A percentile compares a stretch with the other conserved stretches of the same genome.
These are phyloP conservation scores for Jackrogersella multiformis DNA, from an alignment of 495 filamentous ascomycete genomes.

Conservation along the genomic window DNA sequence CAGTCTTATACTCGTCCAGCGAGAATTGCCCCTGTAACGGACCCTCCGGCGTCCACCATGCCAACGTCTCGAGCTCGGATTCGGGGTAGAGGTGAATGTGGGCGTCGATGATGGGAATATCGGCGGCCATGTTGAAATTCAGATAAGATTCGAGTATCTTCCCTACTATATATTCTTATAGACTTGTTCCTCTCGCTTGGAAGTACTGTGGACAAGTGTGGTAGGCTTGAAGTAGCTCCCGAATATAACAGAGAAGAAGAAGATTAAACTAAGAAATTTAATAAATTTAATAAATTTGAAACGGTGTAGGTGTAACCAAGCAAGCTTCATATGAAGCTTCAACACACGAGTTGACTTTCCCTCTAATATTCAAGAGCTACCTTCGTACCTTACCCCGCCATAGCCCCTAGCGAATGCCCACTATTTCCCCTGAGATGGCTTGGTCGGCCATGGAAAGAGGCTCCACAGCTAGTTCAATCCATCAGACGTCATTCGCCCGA, in stretches of 20 bases:
- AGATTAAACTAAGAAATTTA: not conserved
- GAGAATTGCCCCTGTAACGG: constrained; percentile 70
- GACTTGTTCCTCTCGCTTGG: not conserved
- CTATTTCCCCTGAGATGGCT: constrained; percentile 39
- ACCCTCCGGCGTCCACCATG: constrained; percentile 68
- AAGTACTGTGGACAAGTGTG: not conserved
- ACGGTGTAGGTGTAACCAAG: constrained; percentile 22
- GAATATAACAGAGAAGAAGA: not conserved
- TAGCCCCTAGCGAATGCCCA: constrained; percentile 24
- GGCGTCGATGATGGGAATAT: constrained; percentile 73
- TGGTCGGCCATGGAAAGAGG: constrained; percentile 4
- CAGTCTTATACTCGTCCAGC: constrained; percentile 64
- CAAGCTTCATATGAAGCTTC: constrained; percentile 24
- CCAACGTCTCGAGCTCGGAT: constrained; percentile 67
- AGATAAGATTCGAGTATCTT: not conserved
- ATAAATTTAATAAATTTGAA: constrained; percentile 10
- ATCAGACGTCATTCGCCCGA: constrained; percentile 17
- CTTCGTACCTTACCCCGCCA: constrained; percentile 40
- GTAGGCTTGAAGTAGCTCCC: not conserved
- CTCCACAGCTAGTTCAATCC: constrained; percentile 29
- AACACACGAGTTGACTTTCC: not conserved
- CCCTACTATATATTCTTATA: not conserved
- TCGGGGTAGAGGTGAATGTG: constrained; percentile 87
- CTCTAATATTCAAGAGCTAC: constrained; percentile 5
- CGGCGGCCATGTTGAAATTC: constrained; percentile 30